Base-by-base conservation (phyloP, 2,329 filamentous ascomycete species). In the Diaporthe australafricana region DNA sequence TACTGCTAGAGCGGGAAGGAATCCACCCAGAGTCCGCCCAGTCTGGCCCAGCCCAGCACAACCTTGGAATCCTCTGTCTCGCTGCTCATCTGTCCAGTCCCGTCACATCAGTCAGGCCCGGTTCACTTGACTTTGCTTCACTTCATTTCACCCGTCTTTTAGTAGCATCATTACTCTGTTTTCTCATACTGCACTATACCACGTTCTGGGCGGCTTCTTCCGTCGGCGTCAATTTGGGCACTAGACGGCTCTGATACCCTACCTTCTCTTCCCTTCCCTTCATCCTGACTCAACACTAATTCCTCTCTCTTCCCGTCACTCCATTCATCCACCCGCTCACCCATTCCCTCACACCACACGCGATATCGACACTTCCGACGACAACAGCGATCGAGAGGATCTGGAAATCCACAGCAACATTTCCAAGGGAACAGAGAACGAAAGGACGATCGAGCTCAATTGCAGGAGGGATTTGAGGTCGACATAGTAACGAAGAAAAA, bases 201-300 rank as follows among this genome's bases (percentile, higher is more conserved):
- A 22, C 52, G 17, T 45, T 27, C 63, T 68, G 63, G 63, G 47
- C 45, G 63, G 47, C 66, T 68, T 47, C 27, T 68, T 63, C 60
- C 60, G 45, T 65, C 45, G 50, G 42, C 20, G 57, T 63, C 57
- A 63, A 47, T 47, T 40, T 27, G 57, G 57, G 40, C 57, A 32
- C 40, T 22, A 42, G 40, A 42, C 25, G 22, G 32, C 27, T 47
- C 57, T 63, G 60, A 63, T 42, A 63, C 60, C 42, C 42, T 42
- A 63, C 60, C 32, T 35, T 35, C 9, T 9, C 32, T 35, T 65
- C 45, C 60, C 25, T 20, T 35, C 32, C 14, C 60, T 65, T 65
- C 42, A 40, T 47, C 52, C 50, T 60, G 66, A 69, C 52, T 57
- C 42, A 52, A 50, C 20, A n/a, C 66, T 55, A 50, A 45, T 57